These are phyloP conservation scores for slime mould (Dictyostelium discoideum) DNA, from an alignment of 78 protist species.

Conservation along the genomic window DNA sequence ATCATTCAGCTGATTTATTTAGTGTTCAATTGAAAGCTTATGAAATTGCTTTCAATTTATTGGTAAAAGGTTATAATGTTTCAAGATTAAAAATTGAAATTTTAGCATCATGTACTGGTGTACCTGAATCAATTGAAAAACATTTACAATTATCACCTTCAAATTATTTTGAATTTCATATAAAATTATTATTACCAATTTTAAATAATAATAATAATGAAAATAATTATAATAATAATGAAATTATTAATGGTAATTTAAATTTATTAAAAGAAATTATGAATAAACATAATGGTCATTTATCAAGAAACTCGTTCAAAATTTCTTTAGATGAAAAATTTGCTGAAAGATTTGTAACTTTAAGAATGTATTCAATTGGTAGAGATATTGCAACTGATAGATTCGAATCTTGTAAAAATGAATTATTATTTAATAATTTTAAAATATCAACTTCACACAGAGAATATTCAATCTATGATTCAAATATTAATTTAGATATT, in stretches of 20 bases:
- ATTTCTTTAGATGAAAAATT: background rate
- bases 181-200: constrained; percentile 20
- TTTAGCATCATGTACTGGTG: background rate
- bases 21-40: background rate
- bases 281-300: constrained; percentile 1
- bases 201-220: background rate
- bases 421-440: background rate
- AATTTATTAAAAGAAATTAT: background rate
- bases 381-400: background rate
- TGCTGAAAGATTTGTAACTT: constrained; percentile 22
- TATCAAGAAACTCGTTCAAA: constrained; percentile 54
- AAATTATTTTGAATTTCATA: constrained; percentile 69
- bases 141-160: background rate
- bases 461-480: constrained; percentile 63
- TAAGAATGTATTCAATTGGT: constrained; percentile 21
- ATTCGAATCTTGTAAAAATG: background rate
- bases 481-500: constrained; percentile 22
- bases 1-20: background rate
- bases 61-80: background rate
- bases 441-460: background rate
- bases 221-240: background rate
- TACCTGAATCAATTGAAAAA: background rate
- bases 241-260: background rate
- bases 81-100: background rate
- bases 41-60: background rate